A percentile compares a stretch with the other conserved stretches of the same genome.
These are phyloP conservation scores for Podila epicladia DNA, from an alignment of 192 early-diverging fungal species.

Conservation along the genomic window DNA sequence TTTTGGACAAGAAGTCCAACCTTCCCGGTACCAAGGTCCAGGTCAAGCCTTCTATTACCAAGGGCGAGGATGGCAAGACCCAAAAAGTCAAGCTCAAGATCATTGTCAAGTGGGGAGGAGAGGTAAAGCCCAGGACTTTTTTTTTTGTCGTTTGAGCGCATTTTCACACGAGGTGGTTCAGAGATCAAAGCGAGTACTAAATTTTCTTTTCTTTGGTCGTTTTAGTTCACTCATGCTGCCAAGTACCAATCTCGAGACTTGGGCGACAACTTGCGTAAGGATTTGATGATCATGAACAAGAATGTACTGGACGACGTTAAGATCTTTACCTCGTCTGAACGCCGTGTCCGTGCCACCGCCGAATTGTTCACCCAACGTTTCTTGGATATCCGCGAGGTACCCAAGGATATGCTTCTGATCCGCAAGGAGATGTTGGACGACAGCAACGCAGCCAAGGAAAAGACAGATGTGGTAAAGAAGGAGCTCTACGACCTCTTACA, in stretches of 20 bases:
- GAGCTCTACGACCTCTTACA: constrained; percentile 64
- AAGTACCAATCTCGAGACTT: constrained; percentile 89
- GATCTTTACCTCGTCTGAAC: constrained; percentile 87
- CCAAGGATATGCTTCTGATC: constrained; percentile 71
- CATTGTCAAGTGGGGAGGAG: constrained; percentile 97
- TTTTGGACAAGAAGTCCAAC: constrained; percentile 82
- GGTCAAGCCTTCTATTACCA: constrained; percentile 80
- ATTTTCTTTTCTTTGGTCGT: constrained; percentile 1
- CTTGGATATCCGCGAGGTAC: constrained; percentile 65
- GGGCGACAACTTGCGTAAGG: constrained; percentile 92
- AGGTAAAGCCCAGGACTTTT: constrained; percentile 48
- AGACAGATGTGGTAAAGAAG: constrained; percentile 88
- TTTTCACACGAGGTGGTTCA: not conserved
- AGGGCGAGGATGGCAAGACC: constrained; percentile 53
- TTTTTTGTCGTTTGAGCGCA: not conserved
- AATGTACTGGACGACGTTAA: constrained; percentile 88
- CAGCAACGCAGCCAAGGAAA: constrained; percentile 93
- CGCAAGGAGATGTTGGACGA: constrained; percentile 96
- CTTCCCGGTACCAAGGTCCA: constrained; percentile 95
- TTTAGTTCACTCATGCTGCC: constrained; percentile 92
- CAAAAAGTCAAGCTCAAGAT: constrained; percentile 81
- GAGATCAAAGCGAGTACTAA: not conserved
- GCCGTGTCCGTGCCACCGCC: constrained; percentile 87
- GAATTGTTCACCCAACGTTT: constrained; percentile 77
- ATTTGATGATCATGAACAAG: constrained; percentile 88